Conservation (phyloP, 2,329 filamentous ascomycete genomes). For the Monosporascus sp. region DNA sequence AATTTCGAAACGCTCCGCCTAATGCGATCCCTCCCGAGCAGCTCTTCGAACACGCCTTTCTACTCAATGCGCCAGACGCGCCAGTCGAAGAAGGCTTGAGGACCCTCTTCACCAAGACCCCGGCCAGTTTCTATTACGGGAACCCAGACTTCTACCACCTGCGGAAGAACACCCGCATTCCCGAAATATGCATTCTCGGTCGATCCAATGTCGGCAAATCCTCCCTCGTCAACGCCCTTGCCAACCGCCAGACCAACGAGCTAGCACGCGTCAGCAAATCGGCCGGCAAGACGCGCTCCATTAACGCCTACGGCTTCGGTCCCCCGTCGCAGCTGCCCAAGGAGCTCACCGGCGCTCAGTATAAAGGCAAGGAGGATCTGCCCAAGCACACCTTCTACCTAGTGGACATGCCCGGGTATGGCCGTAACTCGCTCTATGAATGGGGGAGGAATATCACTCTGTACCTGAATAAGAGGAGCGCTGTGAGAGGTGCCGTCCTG, state of each 20-base stretch:
- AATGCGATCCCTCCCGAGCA: conserved; percentile 23
- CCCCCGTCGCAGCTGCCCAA: conserved; percentile 22
- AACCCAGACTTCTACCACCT: conserved; percentile 39
- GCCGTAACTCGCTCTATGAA: conserved; percentile 37
- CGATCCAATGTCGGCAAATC: conserved; percentile 90
- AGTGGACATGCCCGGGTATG: conserved; percentile 48
- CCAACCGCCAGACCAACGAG: conserved; percentile 47
- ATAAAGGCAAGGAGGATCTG: conserved; percentile 30
- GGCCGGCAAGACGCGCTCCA: conserved; percentile 48
- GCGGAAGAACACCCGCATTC: conserved; percentile 44
- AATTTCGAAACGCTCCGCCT: conserved; percentile 16
- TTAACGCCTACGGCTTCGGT: conserved; percentile 54
- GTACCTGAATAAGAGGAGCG: conserved; percentile 42
- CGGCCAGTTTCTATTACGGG: conserved; percentile 20
- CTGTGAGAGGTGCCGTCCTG: conserved; percentile 47
- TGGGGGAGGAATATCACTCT: conserved; percentile 50
- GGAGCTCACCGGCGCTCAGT: conserved; percentile 17
- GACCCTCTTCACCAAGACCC: conserved; percentile 20
- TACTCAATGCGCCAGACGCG: conserved; percentile 13
- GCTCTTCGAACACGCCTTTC: conserved; percentile 24
- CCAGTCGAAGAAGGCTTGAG: conserved; percentile 18
- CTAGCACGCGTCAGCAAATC: conserved; percentile 45
- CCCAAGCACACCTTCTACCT: conserved; percentile 44
- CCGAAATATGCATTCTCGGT: conserved; percentile 71
- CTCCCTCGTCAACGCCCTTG: conserved; percentile 78